Conservation (phyloP, 2,329 filamentous ascomycete species). For the Arthrinium puccinioides region DNA sequence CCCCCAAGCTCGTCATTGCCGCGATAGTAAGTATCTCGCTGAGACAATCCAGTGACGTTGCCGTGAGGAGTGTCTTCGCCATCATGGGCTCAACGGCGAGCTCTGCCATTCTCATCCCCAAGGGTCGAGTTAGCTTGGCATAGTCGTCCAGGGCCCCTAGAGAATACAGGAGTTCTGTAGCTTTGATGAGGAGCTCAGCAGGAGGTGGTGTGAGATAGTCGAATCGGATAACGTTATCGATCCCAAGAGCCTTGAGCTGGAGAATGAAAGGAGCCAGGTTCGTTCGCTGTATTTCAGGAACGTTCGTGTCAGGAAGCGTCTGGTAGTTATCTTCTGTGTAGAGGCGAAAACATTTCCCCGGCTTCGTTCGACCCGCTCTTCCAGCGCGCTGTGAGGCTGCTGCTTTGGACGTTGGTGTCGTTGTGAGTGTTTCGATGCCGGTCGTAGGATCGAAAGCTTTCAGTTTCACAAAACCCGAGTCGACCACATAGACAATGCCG, state of each 20-base stretch:
- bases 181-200: conserved; percentile 75
- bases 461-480: conserved; percentile 97
- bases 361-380: conserved; percentile 97
- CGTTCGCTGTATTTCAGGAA: conserved; percentile 87
- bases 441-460: conserved; percentile 98
- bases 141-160: conserved; percentile 83
- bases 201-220: conserved; percentile 83
- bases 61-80: conserved; percentile 75
- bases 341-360: conserved; percentile 94
- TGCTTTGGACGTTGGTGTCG: conserved; percentile 95
- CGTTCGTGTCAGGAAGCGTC: conserved; percentile 60
- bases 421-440: conserved; percentile 91
- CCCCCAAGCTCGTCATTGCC: conserved; percentile 85
- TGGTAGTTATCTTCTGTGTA: conserved; percentile 74
- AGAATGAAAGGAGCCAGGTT: conserved; percentile 84
- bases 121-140: conserved; percentile 79
- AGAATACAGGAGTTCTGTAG: conserved; percentile 79
- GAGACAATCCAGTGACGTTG: conserved; percentile 67
- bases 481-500: conserved; percentile 98
- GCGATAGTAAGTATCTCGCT: conserved; percentile 86
- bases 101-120: conserved; percentile 90
- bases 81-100: conserved; percentile 93
- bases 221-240: conserved; percentile 89
- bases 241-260: conserved; percentile 89
- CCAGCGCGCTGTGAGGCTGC: conserved; percentile 95